Evolutionary conservation across 768 basidiomycete genomes (phyloP), one percentile per base, ranked within the genome.

Genomic region (Russula foetens): DNA sequence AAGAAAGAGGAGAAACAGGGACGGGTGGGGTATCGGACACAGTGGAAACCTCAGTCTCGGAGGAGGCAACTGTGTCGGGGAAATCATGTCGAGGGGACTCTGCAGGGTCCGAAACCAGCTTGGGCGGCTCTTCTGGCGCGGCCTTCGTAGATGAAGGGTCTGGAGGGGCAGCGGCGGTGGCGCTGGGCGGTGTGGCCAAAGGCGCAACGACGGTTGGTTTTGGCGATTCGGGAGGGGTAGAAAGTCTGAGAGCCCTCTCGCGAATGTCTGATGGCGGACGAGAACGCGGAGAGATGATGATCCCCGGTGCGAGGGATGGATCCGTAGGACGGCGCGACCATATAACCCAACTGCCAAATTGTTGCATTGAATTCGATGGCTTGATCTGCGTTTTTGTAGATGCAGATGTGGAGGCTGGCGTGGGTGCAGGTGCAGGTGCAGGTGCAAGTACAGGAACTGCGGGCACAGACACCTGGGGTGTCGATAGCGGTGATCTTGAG

Each of bases 321-420:
- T 88, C 74, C 2, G 76, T 72, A 0, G 88, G 88, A 26, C 86
- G 80, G n/a, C 79, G 79, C 0, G 88, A 86, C 86, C 86, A 90
- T 39, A 90, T 80, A 5, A 82, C 85, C 73, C 81, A 88, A 39
- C 73, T 72, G 8, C 56, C 56, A 35, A 53, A 35, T 29, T 53
- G 44, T 11, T 57, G 54, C n/a, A 24, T 59, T 38, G 49, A 19
- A 47, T 48, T 29, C 45, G 51, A 9, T 6, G 52, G 33, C 11
- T 15, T 46, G 53, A 14, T 28, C 28, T 53, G 52, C 9, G n/a
- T 28, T 45, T 49, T 51, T 7, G 19, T 29, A 11, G 55, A 31
- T 21, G 59, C 24, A 24, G 59, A 26, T 7, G 38, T 38, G 21
- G 58, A 26, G 24, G 53, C 35, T n/a, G 56, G n/a, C 1, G 33